These are phyloP conservation scores for Fusarium gaditjirri DNA, from an alignment of 2,329 filamentous ascomycete species.

Conservation along the genomic window DNA sequence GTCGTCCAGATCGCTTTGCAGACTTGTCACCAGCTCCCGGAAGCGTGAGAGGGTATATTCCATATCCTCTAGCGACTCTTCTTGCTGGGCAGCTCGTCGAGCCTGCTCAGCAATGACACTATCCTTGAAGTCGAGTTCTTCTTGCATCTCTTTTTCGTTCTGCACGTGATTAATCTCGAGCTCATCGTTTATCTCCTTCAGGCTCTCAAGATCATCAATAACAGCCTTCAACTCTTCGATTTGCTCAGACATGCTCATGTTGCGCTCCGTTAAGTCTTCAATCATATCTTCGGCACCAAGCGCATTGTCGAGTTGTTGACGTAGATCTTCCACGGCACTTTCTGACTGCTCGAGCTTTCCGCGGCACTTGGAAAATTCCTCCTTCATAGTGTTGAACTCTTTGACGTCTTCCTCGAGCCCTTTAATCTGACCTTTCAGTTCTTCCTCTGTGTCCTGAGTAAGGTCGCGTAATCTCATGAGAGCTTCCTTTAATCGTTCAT, in stretches of 20 bases:
- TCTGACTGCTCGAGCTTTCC: constrained; percentile 80
- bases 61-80: constrained; percentile 83
- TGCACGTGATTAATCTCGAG: constrained; percentile 93
- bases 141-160: constrained; percentile 92
- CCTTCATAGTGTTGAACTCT: constrained; percentile 73
- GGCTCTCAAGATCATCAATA: constrained; percentile 86
- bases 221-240: constrained; percentile 84
- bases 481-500: constrained; percentile 87
- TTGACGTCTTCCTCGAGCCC: constrained; percentile 78
- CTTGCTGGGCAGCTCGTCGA: constrained; percentile 78
- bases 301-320: constrained; percentile 89
- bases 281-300: constrained; percentile 93
- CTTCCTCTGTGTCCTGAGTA: constrained; percentile 84
- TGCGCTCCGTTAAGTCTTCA: constrained; percentile 88
- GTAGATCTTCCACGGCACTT: constrained; percentile 82
- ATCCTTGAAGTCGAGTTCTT: constrained; percentile 91
- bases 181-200: constrained; percentile 95
- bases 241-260: constrained; percentile 83
- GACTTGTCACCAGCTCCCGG: constrained; percentile 84
- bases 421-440: constrained; percentile 79
- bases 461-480: constrained; percentile 86
- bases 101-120: constrained; percentile 84
- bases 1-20: constrained; percentile 89
- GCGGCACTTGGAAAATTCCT: constrained; percentile 75
- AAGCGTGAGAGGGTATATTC: constrained; percentile 92